Evolutionary conservation across 768 basidiomycete genomes (phyloP).

Genomic region (Dioszegia hungarica): DNA sequence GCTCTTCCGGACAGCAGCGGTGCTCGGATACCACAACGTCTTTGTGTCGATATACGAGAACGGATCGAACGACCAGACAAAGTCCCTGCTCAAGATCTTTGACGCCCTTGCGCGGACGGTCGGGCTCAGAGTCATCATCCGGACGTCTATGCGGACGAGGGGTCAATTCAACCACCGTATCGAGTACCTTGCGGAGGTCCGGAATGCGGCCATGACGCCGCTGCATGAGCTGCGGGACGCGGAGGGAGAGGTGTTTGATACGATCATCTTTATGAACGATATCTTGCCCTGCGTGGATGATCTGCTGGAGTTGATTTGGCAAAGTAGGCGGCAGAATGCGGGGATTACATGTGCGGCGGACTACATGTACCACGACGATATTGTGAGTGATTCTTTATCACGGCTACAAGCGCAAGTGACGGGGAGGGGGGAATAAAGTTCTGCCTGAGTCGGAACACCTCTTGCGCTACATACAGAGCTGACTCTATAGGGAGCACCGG

Average conservation of each 20-base stretch:
- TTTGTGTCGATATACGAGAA: conserved; percentile 99
- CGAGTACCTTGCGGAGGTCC: conserved; percentile 99
- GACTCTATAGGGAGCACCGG: conserved; percentile 62
- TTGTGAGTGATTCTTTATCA: conserved; percentile 54
- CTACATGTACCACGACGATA: conserved; percentile 98
- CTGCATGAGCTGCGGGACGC: conserved; percentile 87
- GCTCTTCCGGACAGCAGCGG: conserved; percentile 83
- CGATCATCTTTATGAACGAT: conserved; percentile 99
- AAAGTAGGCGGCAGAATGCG: conserved; percentile 84
- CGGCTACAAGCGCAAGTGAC: neutral
- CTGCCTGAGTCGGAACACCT: too few relatives aligned
- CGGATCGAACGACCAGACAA: conserved; percentile 97
- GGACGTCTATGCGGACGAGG: conserved; percentile 83
- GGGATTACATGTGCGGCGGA: conserved; percentile 97
- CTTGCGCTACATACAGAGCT: neutral
- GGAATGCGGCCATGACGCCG: conserved; percentile 93
- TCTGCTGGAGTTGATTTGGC: conserved; percentile 95
- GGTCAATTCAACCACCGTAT: conserved; percentile 99
- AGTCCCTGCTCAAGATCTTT: conserved; percentile 89
- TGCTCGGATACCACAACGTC: conserved; percentile 96
- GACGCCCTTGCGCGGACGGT: conserved; percentile 84
- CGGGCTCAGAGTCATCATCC: conserved; percentile 87
- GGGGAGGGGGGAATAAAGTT: too few relatives aligned
- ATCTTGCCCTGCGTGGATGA: conserved; percentile 97
- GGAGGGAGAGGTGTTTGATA: conserved; percentile 91